Percentiles rank a stretch among this genome's conserved stretches.
Evolutionary conservation across 225 moss, liverwort and hornwort genomes (phyloP).

Genomic region (Sphagnum contortum): DNA sequence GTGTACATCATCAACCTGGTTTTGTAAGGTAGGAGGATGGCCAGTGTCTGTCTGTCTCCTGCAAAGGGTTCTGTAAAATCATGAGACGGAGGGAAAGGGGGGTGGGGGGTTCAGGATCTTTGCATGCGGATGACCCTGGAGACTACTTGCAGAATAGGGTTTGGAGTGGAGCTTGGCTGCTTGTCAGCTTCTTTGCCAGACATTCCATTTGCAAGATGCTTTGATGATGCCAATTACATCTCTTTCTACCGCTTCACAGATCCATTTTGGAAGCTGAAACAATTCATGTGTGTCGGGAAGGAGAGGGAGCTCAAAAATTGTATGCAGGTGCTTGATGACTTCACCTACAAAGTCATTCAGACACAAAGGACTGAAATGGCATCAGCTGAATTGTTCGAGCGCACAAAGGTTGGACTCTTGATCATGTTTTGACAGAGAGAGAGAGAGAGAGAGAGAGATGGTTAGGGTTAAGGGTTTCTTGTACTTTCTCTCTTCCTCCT

Average conservation of each 20-base stretch:
- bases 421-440: neutral
- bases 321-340: conserved; percentile 37
- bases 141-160: conserved; percentile 31
- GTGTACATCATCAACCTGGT: neutral
- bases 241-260: conserved; percentile 26
- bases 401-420: neutral
- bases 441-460: no score
- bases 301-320: conserved; percentile 38
- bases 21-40: neutral
- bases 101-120: conserved; percentile 14
- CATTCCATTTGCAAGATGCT: conserved; percentile 32
- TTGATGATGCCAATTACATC: conserved; percentile 33
- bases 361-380: conserved; percentile 18
- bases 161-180: conserved; percentile 28
- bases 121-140: conserved; percentile 57
- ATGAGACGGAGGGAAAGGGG: neutral
- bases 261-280: conserved; percentile 36
- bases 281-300: conserved; percentile 23
- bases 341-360: conserved; percentile 33
- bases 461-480: no score
- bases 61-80: neutral
- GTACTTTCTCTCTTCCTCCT: no score
- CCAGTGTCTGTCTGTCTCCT: neutral
- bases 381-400: neutral
- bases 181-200: conserved; percentile 18